Conservation (phyloP, 2,329 filamentous ascomycete species). For the Arthrobotrys pseudoclavata region DNA sequence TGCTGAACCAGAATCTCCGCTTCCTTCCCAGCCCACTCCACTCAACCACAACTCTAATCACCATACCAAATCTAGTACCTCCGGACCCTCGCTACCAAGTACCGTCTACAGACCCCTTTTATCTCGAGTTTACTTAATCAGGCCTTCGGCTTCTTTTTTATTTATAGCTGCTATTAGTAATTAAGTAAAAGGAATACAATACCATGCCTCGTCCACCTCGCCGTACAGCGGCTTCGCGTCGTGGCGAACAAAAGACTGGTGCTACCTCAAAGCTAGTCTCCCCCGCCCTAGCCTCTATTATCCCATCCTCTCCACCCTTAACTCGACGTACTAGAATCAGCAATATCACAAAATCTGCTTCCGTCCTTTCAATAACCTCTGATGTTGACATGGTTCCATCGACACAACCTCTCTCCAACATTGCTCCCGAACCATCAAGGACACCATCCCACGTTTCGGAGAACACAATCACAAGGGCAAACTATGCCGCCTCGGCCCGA, state of each 20-base stretch:
- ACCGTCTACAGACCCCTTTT: conserved; percentile 14
- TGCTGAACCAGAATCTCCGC: conserved; percentile 4
- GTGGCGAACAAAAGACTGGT: conserved; percentile 40
- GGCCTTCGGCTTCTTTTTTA: neutral
- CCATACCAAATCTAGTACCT: conserved; percentile 38
- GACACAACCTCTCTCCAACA: conserved; percentile 37
- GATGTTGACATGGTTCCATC: conserved; percentile 46
- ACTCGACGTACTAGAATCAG: conserved; percentile 7
- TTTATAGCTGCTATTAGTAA: neutral
- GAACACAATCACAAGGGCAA: conserved; percentile 50
- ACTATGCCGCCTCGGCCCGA: conserved; percentile 26
- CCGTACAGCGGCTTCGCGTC: conserved; percentile 56
- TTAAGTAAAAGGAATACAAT: neutral
- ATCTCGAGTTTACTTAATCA: conserved; percentile 10
- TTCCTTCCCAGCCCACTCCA: conserved; percentile 20
- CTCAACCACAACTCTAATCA: conserved; percentile 3
- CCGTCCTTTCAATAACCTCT: conserved; percentile 30
- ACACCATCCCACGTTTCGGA: conserved; percentile 26
- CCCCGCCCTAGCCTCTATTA: conserved; percentile 8
- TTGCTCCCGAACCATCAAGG: conserved; percentile 14
- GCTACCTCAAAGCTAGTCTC: conserved; percentile 23
- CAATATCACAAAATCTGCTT: conserved; percentile 34
- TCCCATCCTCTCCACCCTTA: conserved; percentile 42
- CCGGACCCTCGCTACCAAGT: neutral
- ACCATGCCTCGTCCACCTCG: conserved; percentile 57